Evolutionary conservation across 192 early-diverging fungal genomes (phyloP).

Genomic region (Backusella westeae): DNA sequence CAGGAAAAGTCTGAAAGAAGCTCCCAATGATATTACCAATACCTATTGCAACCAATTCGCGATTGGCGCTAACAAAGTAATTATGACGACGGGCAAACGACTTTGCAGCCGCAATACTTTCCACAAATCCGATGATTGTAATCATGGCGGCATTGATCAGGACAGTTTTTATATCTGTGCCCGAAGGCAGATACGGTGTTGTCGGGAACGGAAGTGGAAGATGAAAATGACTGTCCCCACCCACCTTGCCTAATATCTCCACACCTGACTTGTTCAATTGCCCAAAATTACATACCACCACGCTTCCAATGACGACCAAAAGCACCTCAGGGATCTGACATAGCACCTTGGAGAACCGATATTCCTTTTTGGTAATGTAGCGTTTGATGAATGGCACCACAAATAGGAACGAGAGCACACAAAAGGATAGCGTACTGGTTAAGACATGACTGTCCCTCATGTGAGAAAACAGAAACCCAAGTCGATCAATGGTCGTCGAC

Average conservation of each 20-base stretch:
- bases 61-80: conserved; percentile 88
- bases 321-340: conserved; percentile 79
- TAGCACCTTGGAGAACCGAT: neutral
- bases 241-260: conserved; percentile 69
- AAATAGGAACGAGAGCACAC: conserved; percentile 48
- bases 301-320: conserved; percentile 73
- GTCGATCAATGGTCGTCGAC: conserved; percentile 73
- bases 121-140: conserved; percentile 96
- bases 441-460: conserved; percentile 55
- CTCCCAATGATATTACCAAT: conserved; percentile 78
- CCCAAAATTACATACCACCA: conserved; percentile 54
- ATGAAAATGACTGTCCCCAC: conserved; percentile 35
- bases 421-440: conserved; percentile 68
- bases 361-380: neutral
- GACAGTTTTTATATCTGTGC: conserved; percentile 57
- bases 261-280: conserved; percentile 69
- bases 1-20: conserved; percentile 69
- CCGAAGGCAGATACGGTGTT: conserved; percentile 54
- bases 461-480: conserved; percentile 62
- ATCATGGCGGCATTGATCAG: conserved; percentile 84
- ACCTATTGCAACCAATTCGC: conserved; percentile 93
- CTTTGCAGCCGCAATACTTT: conserved; percentile 89
- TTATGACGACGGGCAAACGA: conserved; percentile 88
- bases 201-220: conserved; percentile 48
- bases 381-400: conserved; percentile 61